Evolutionary conservation across 169 alveolate species (phyloP).

Genomic region (Perkinsus olseni): DNA sequence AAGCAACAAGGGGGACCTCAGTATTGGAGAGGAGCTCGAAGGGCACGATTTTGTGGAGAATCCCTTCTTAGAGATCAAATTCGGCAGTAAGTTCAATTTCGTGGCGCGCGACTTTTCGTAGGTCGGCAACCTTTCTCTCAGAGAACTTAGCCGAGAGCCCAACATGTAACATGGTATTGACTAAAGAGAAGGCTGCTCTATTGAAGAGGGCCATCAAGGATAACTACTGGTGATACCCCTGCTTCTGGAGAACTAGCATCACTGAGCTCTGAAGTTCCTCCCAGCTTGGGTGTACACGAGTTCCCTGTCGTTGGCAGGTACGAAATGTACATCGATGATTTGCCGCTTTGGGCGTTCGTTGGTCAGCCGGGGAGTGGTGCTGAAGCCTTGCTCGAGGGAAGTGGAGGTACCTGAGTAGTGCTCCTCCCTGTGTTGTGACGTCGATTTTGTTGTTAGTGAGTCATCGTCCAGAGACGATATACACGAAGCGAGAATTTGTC

Average conservation of each 20-base stretch:
- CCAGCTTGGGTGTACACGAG: no score
- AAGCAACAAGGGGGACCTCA: background rate
- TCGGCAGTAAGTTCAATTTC: background rate
- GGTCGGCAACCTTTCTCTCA: background rate
- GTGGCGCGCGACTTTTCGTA: background rate
- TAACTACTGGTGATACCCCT: slow-evolving; percentile 6
- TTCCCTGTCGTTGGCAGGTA: background rate
- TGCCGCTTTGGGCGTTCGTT: slow-evolving; percentile 21
- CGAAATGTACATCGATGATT: slow-evolving; percentile 19
- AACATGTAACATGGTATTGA: slow-evolving; percentile 3
- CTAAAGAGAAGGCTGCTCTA: background rate
- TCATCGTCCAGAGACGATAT: background rate
- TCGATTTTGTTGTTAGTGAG: background rate
- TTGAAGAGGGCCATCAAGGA: slow-evolving; percentile 4
- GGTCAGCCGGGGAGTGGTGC: slow-evolving; percentile 14
- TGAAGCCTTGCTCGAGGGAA: background rate
- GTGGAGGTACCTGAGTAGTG: background rate
- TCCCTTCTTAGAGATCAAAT: background rate
- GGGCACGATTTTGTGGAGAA: slow-evolving; percentile 25
- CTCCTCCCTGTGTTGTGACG: background rate
- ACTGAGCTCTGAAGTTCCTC: no score
- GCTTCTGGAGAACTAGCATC: background rate
- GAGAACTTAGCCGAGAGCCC: background rate
- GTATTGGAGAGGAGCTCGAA: slow-evolving; percentile 31
- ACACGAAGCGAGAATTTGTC: slow-evolving; percentile 18